phyloP scores from a whole-genome alignment of 164 flowering plant genomes.

The Umbilicus rupestris region DNA sequence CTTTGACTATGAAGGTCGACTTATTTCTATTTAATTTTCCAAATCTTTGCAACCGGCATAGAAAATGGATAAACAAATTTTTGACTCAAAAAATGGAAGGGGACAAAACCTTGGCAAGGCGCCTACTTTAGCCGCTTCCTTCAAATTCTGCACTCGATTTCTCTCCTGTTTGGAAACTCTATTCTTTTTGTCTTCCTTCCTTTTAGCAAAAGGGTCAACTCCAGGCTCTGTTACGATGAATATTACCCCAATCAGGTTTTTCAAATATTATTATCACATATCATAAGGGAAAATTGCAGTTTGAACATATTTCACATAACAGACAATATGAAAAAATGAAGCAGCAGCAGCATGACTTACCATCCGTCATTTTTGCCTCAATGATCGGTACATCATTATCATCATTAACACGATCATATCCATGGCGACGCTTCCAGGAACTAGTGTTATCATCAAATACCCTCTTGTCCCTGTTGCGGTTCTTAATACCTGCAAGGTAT shows the following conservation, averaged over 20 bases:
- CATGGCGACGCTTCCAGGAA: conserved; percentile 82
- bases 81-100: not conserved
- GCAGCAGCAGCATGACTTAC: conserved; percentile 13
- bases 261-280: not conserved
- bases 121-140: conserved; percentile 52
- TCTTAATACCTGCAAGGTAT: conserved; percentile 51
- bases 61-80: not conserved
- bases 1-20: not conserved
- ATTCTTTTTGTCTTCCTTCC: conserved; percentile 53
- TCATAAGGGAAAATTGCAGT: not conserved
- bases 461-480: conserved; percentile 66
- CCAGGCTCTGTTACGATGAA: conserved; percentile 52
- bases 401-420: conserved; percentile 93
- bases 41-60: not conserved
- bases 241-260: not conserved
- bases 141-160: conserved; percentile 69
- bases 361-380: conserved; percentile 59
- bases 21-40: not conserved
- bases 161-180: conserved; percentile 79
- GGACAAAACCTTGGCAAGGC: conserved; percentile 73
- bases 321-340: not conserved
- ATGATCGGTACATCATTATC: conserved; percentile 54
- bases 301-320: no score
- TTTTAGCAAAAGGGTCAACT: conserved; percentile 80
- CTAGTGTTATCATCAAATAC: conserved; percentile 56